Evolutionary conservation across 352 stramenopile genomes (phyloP).

Genomic region (Phytophthora agathidicida): DNA sequence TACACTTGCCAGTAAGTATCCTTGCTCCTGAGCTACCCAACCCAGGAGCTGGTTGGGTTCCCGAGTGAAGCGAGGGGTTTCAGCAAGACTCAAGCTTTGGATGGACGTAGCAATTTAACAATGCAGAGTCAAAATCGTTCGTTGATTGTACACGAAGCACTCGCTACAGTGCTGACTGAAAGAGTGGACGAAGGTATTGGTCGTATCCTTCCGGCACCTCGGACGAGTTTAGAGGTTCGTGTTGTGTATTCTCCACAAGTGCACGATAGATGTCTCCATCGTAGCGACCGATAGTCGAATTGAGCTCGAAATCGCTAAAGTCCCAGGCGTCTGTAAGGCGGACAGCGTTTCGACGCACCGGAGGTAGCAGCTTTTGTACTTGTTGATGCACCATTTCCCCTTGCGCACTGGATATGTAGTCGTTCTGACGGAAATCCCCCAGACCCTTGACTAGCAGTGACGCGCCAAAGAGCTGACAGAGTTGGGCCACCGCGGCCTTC

Average conservation of each 20-base stretch:
- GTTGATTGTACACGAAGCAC: too few species aligned
- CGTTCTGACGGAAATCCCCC: constrained; percentile 53
- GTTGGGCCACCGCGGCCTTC: constrained; percentile 34
- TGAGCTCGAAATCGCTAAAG: constrained; percentile 70
- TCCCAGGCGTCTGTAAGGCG: constrained; percentile 46
- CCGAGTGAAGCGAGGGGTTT: constrained; percentile 18
- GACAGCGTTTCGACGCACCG: constrained; percentile 48
- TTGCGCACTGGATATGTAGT: constrained; percentile 51
- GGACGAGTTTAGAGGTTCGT: constrained; percentile 52
- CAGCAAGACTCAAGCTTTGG: neutral
- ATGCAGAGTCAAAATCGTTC: neutral
- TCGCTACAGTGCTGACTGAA: constrained; percentile 30
- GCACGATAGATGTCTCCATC: constrained; percentile 64
- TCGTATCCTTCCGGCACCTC: constrained; percentile 50
- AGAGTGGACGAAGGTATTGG: constrained; percentile 40
- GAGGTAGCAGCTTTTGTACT: constrained; percentile 37
- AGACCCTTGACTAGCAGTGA: constrained; percentile 47
- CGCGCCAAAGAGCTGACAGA: constrained; percentile 48
- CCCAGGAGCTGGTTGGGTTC: constrained; percentile 29
- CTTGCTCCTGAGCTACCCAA: constrained; percentile 43
- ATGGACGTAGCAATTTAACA: neutral
- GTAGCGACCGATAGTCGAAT: constrained; percentile 57
- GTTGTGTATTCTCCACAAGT: constrained; percentile 40
- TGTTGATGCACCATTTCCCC: constrained; percentile 43
- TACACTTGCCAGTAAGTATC: constrained; percentile 66